Evolutionary conservation across 73 alveolate genomes (phyloP).

Genomic region (Paramecium caudatum): DNA sequence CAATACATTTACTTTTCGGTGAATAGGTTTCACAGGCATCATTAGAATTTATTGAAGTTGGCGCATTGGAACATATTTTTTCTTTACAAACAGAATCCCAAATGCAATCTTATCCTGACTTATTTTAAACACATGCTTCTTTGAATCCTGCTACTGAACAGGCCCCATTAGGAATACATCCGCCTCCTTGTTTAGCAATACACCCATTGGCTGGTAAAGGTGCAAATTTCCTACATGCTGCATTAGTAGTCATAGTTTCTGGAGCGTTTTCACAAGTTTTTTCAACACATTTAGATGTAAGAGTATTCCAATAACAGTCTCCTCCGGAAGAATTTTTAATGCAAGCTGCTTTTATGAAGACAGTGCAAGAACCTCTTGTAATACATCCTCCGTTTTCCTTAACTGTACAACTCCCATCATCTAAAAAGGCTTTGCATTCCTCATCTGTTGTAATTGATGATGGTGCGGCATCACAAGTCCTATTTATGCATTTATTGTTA

Average conservation of each 20-base stretch:
- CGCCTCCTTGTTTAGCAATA: neutral
- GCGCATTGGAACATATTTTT: neutral
- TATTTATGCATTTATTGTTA: neutral
- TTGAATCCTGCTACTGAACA: neutral
- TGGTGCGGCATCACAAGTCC: neutral
- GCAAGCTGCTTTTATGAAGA: neutral
- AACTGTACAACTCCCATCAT: slow-evolving; percentile 34
- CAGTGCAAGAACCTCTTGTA: neutral
- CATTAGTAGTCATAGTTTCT: neutral
- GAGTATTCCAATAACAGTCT: neutral
- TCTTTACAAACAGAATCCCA: neutral
- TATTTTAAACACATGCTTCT: neutral
- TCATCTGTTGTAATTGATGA: neutral
- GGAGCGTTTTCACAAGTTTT: slow-evolving; percentile 4
- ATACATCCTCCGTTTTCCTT: neutral
- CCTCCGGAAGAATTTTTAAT: neutral
- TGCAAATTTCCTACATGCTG: neutral
- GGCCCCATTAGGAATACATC: neutral
- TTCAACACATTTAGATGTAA: neutral
- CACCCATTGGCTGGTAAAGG: neutral
- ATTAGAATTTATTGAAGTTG: slow-evolving; percentile 2
- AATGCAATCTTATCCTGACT: neutral
- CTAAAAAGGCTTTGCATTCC: neutral
- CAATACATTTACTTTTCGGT: neutral
- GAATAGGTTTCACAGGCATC: slow-evolving; percentile 26